Conservation (phyloP, 176 grass and related monocot genomes). For the Oryza australiensis region DNA sequence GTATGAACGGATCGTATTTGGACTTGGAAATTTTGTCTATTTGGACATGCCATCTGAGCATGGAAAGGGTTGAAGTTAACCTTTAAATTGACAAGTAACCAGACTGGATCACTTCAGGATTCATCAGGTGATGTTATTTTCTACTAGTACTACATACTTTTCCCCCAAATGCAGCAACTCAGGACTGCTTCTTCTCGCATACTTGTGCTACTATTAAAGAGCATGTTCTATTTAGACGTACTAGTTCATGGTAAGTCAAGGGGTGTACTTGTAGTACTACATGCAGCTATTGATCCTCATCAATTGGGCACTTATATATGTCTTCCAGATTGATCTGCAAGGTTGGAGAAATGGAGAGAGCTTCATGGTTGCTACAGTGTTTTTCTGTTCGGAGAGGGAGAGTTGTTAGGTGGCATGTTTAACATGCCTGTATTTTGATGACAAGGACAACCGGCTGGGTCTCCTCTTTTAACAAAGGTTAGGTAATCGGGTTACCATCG, state of each 20-base stretch:
- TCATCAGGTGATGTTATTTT: neutral
- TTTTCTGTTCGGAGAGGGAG: neutral
- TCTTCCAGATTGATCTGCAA: neutral
- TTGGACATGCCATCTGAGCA: neutral
- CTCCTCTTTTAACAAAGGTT: neutral
- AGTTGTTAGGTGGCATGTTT: neutral
- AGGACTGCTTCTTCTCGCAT: neutral
- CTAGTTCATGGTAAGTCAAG: neutral
- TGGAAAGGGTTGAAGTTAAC: neutral
- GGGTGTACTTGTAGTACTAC: neutral
- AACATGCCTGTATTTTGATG: constrained; percentile 2
- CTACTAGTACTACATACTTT: neutral
- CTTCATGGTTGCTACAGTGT: neutral
- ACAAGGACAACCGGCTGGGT: neutral
- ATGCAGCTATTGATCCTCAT: neutral
- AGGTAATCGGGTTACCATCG: neutral
- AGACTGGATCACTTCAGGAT: neutral
- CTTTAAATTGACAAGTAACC: neutral
- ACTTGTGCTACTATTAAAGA: neutral
- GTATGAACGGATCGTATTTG: neutral
- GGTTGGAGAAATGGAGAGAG: neutral
- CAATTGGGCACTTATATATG: neutral
- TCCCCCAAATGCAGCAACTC: neutral
- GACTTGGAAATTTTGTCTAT: neutral
- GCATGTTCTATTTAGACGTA: neutral